Evolutionary conservation across 1,284 basidiomycete species (phyloP), one percentile per base, ranked within the genome.

Genomic region (Boletus semigastroideus): DNA sequence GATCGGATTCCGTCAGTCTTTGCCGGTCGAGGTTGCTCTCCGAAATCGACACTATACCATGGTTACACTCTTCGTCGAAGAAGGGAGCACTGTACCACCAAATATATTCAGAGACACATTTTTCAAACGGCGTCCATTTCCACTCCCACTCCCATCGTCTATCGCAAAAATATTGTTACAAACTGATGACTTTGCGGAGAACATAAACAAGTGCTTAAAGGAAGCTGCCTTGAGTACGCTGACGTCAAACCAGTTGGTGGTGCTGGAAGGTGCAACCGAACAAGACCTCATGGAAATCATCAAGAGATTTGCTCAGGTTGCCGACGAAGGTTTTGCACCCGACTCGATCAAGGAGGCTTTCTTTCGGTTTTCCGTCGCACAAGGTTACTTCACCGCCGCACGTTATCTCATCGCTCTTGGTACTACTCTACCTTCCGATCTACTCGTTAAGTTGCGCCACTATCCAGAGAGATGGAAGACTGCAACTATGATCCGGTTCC

Each of bases 1-100:
- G 5, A 4, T 11, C 7, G 13, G 10, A 19, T 20, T 12, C 10
- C 5, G 20, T 28, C 48, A 47, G 34, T 28, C 28, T 8, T 37
- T 47, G 1, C 48, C 43, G 7, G 37, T 49, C 27, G 48, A 49
- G 34, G 34, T 38, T 17, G 42, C 43, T 30, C 30, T 49, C 12
- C 14, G 6, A 14, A 30, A 30, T 13, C 6, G 19, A 9, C 33
- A 49, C 27, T 31, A 38, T 9, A 12, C 10, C 27, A 30, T 47
- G 44, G 20, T 48, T 13, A 17, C 33, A 3, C 27, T 14, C 12
- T 38, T 37, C 1, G 33, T 38, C 16, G 20, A 22, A 16, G 48
- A 37, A 47, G 48, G 42, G 19, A 47, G 34, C 27, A 22, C 42
- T 28, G 25, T 49, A 22, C 48, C 48, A 11, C 19, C 42, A 36